Evolutionary conservation across 768 basidiomycete species (phyloP).

Genomic region (Leccinum uliginosum): DNA sequence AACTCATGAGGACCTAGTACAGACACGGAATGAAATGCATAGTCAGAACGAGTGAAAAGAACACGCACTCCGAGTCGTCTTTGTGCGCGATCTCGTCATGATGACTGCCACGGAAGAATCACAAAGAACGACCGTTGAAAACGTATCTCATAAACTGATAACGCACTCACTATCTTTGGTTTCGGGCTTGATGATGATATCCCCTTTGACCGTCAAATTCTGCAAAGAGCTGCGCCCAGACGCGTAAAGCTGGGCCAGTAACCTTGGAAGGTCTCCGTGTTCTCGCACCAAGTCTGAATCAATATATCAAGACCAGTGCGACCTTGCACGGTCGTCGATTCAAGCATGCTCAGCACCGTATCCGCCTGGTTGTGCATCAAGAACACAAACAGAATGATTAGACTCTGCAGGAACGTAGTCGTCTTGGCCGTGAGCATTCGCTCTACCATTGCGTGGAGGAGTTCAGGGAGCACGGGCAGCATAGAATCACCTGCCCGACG

Average conservation of each 20-base stretch:
- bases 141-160: conserved; percentile 7
- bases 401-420: conserved; percentile 87
- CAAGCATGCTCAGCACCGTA: conserved; percentile 72
- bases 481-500: conserved; percentile 78
- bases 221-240: conserved; percentile 65
- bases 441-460: conserved; percentile 77
- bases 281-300: conserved; percentile 93
- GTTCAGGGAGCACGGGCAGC: conserved; percentile 79
- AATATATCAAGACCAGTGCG: conserved; percentile 75
- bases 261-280: conserved; percentile 90
- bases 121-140: conserved; percentile 19
- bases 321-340: conserved; percentile 56
- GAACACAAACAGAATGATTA: conserved; percentile 92
- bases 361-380: conserved; percentile 84
- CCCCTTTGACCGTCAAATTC: conserved; percentile 79
- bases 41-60: conserved; percentile 3
- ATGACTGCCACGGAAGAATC: conserved; percentile 58
- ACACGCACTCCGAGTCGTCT: conserved; percentile 70
- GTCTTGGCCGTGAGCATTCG: conserved; percentile 85
- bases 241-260: conserved; percentile 80
- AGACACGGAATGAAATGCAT: conserved; percentile 16
- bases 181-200: conserved; percentile 78
- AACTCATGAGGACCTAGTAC: conserved; percentile 86
- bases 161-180: conserved; percentile 70
- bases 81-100: conserved; percentile 92